Evolutionary conservation across 352 stramenopile species (phyloP).

Genomic region (Pythium volutum): DNA sequence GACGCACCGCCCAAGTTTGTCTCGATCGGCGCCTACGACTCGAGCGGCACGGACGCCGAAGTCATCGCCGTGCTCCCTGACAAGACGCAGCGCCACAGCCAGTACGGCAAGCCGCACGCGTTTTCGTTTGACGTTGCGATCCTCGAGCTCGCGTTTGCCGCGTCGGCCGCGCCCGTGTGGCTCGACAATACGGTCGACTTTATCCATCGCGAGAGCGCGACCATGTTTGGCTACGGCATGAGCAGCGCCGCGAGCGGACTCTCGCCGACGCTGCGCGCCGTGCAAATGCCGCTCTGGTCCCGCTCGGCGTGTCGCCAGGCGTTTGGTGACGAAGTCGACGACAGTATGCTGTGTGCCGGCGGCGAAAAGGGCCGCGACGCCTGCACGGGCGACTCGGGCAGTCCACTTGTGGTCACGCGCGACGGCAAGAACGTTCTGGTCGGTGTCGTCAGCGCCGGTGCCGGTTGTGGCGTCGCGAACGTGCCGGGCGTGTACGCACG

Average conservation of each 20-base stretch:
- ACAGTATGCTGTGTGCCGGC: conserved; percentile 30
- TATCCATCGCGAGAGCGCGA: conserved; percentile 13
- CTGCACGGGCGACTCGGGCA: conserved; percentile 36
- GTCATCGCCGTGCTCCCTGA: conserved; percentile 24
- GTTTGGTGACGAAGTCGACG: conserved; percentile 27
- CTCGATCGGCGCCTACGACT: conserved; percentile 25
- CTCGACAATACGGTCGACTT: conserved; percentile 27
- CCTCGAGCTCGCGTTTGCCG: conserved; percentile 26
- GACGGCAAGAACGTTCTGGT: conserved; percentile 22
- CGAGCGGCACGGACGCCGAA: conserved; percentile 21
- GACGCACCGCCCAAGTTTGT: conserved; percentile 29
- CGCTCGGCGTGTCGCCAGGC: conserved; percentile 14
- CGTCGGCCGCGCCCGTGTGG: conserved; percentile 22
- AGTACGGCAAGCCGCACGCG: conserved; percentile 20
- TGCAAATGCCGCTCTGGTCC: conserved; percentile 30
- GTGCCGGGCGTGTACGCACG: conserved; percentile 39
- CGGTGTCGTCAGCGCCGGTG: conserved; percentile 34
- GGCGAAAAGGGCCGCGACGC: conserved; percentile 23
- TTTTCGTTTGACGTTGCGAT: conserved; percentile 35
- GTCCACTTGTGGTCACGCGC: conserved; percentile 27
- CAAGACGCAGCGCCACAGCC: conserved; percentile 23
- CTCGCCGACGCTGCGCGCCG: conserved; percentile 25
- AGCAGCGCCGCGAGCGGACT: conserved; percentile 12
- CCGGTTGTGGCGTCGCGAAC: conserved; percentile 30
- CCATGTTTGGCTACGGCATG: conserved; percentile 33